These are phyloP conservation scores for Tetrapyrgos nigripes DNA, from an alignment of 1,284 basidiomycete genomes.

Conservation along the genomic window DNA sequence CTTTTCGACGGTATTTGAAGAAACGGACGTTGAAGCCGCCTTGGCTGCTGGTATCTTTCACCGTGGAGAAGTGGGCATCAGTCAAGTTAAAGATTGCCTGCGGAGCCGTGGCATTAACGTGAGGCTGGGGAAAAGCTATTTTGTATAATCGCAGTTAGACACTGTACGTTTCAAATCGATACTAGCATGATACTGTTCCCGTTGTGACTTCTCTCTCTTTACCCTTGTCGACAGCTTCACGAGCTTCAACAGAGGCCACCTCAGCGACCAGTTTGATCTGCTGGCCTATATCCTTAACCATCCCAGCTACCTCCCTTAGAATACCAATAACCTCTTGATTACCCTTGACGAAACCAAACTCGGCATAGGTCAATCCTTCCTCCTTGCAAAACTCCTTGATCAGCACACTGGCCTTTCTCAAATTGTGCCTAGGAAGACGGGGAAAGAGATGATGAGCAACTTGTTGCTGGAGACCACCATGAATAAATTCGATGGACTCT, in stretches of 20 bases:
- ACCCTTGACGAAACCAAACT: constrained; percentile 89
- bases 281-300: constrained; percentile 32
- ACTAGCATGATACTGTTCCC: neutral
- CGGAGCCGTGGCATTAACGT: constrained; percentile 57
- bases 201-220: constrained; percentile 20
- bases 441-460: constrained; percentile 90
- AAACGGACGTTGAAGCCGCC: constrained; percentile 89
- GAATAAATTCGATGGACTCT: constrained; percentile 79
- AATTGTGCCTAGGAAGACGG: constrained; percentile 92
- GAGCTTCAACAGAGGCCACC: constrained; percentile 73
- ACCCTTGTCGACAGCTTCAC: constrained; percentile 61
- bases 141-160: neutral
- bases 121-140: constrained; percentile 33
- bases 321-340: constrained; percentile 83
- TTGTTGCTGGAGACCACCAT: constrained; percentile 94
- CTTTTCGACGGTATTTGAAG: constrained; percentile 86
- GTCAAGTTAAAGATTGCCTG: constrained; percentile 73
- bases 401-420: constrained; percentile 80
- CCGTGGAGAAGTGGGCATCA: constrained; percentile 81
- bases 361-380: constrained; percentile 86
- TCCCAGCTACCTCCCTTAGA: constrained; percentile 73
- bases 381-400: constrained; percentile 89
- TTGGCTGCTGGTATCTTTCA: constrained; percentile 99
- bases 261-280: constrained; percentile 79
- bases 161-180: neutral